Percentiles rank a stretch among this genome's conserved stretches.
These are phyloP conservation scores for Amaranthus hypochondriacus DNA, from an alignment of 148 eudicot species.

Conservation along the genomic window DNA sequence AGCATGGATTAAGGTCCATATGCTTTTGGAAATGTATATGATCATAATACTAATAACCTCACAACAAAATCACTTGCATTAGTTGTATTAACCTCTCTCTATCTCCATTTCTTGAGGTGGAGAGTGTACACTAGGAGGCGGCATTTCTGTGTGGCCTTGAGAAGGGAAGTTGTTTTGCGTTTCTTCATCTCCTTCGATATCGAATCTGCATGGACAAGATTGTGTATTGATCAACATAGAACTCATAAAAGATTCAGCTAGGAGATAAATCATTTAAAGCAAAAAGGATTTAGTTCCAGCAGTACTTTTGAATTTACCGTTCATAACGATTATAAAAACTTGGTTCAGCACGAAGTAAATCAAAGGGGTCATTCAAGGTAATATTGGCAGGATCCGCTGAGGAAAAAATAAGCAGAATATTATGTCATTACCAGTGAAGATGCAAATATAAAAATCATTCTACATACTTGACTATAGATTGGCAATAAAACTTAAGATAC, in stretches of 20 bases:
- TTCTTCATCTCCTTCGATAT: constrained; percentile 73
- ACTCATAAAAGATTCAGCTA: background rate
- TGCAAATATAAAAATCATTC: background rate
- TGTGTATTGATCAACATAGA: constrained; percentile 4
- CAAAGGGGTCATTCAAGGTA: constrained; percentile 63
- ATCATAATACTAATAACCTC: background rate
- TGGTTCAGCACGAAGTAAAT: constrained; percentile 46
- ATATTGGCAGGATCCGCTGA: constrained; percentile 74
- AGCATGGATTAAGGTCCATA: background rate
- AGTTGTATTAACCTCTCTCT: constrained; percentile 39
- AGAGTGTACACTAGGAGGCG: constrained; percentile 46
- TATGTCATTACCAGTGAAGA: background rate
- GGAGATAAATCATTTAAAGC: background rate
- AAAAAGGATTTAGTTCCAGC: background rate
- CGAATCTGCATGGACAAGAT: constrained; percentile 57
- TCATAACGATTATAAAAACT: constrained; percentile 56
- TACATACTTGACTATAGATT: background rate
- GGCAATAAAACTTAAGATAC: background rate
- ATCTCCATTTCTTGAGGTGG: constrained; percentile 54
- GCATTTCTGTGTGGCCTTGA: constrained; percentile 44
- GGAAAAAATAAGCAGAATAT: constrained; percentile 19
- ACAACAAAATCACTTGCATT: background rate
- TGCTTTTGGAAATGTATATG: background rate
- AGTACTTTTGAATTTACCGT: constrained; percentile 40
- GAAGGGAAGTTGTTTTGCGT: constrained; percentile 43